phyloP scores from a whole-genome alignment of 768 basidiomycete species.

The Auricularia sp. region DNA sequence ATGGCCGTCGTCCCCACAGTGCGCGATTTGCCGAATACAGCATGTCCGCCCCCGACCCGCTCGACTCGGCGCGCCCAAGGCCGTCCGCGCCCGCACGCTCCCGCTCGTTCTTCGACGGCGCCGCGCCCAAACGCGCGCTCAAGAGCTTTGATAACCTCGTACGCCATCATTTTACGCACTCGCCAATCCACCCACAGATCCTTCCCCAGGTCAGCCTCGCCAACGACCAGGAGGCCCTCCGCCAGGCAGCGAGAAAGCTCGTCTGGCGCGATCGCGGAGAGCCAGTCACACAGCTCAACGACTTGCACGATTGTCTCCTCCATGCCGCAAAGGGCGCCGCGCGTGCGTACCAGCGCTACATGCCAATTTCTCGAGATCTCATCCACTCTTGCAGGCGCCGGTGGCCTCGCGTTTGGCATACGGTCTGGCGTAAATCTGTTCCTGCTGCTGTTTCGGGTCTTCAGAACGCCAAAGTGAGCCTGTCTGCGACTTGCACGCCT shows the following conservation, averaged over 20 bases:
- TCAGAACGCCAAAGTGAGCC: constrained; percentile 53
- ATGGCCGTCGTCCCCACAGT: too few relatives aligned
- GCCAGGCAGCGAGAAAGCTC: constrained; percentile 57
- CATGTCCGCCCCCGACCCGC: not conserved
- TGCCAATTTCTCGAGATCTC: not conserved
- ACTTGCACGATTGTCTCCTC: constrained; percentile 52
- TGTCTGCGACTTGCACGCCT: not conserved
- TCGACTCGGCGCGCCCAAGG: not conserved
- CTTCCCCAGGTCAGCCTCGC: constrained; percentile 47
- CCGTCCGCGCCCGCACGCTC: not conserved
- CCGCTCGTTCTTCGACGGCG: not conserved
- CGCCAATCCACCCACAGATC: constrained; percentile 12
- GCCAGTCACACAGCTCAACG: constrained; percentile 55
- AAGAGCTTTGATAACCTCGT: constrained; percentile 2
- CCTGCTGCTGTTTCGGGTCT: constrained; percentile 62
- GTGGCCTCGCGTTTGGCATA: constrained; percentile 67
- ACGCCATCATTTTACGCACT: too few relatives aligned
- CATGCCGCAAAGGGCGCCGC: constrained; percentile 64
- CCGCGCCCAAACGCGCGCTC: not conserved
- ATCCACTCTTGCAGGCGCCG: constrained; percentile 48
- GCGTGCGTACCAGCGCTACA: constrained; percentile 37
- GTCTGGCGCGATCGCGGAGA: constrained; percentile 76
- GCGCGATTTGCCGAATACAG: not conserved
- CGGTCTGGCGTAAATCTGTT: constrained; percentile 77
- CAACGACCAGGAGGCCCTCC: constrained; percentile 68